These are phyloP conservation scores for Meredithiella fracta DNA, from an alignment of 2,329 filamentous ascomycete species.

Conservation along the genomic window DNA sequence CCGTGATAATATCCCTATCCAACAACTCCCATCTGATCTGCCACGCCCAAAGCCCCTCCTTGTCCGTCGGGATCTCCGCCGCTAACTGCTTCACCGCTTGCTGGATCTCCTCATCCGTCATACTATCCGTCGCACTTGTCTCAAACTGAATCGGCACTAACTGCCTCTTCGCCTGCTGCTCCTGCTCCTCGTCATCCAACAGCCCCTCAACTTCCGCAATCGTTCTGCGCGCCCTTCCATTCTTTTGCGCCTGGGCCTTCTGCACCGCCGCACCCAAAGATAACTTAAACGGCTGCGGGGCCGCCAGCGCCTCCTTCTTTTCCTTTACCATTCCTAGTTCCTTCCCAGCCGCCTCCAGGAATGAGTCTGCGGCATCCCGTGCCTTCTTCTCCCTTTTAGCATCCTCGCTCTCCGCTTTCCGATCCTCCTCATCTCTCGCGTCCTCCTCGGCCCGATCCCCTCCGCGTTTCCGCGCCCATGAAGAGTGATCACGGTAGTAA, in stretches of 20 bases:
- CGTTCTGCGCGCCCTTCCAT: constrained; percentile 50
- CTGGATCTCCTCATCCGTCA: constrained; percentile 75
- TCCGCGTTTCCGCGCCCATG: constrained; percentile 70
- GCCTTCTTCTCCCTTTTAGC: constrained; percentile 58
- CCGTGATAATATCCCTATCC: constrained; percentile 61
- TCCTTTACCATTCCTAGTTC: constrained; percentile 36
- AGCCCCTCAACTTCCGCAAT: constrained; percentile 89
- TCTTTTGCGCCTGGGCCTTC: constrained; percentile 41
- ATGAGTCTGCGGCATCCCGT: constrained; percentile 72
- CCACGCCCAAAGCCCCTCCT: constrained; percentile 82
- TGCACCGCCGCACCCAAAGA: constrained; percentile 81
- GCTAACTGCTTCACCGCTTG: constrained; percentile 70
- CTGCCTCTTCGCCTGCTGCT: constrained; percentile 50
- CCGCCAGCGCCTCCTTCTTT: constrained; percentile 22
- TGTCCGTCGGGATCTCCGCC: constrained; percentile 75
- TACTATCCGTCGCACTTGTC: constrained; percentile 42
- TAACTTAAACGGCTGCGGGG: constrained; percentile 74
- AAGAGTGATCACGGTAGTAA: constrained; percentile 75
- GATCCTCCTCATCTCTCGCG: constrained; percentile 66
- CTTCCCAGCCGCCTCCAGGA: constrained; percentile 68
- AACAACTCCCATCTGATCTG: constrained; percentile 82
- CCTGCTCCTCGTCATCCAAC: constrained; percentile 86
- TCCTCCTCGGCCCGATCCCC: constrained; percentile 58
- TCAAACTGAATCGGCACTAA: constrained; percentile 75
- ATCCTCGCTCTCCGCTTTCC: constrained; percentile 62